Base-by-base conservation (phyloP, 305 asterid genomes). In the Lippia alba region DNA sequence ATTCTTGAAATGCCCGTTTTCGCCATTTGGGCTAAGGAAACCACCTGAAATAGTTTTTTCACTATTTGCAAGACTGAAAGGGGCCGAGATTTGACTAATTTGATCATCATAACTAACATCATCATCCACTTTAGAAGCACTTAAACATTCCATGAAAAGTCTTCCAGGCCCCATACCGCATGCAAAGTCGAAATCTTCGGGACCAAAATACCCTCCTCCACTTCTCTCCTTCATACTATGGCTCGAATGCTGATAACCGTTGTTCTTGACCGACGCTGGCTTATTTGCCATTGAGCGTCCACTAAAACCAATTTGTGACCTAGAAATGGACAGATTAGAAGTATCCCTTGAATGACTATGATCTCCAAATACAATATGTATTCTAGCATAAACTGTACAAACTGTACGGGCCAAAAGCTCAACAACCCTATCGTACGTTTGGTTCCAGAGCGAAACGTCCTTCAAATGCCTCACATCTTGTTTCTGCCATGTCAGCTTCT, bases 381-480 rank as follows among this genome's bases (percentile, higher is more conserved):
- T 76, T 19, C 96, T 82, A 0, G 96, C 87, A 58, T 85, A 89
- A 15, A 95, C 73, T 0, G 98, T 92, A 64, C 96, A 90, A 2
- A 89, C 85, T 0, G 94, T 90, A 76, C 97, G 85, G 0, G 90
- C 96, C 78, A 95, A 74, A 39, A 90, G 73, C 77, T 92, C 99
- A 7, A 89, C 89, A 16, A 84, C 86, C 83, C 89, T 92, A 77
- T 95, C 96, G 53, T 83, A 86, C 4, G 92, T 85, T 77, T 80
- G 91, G 76, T 90, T 92, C 99, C 99, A 92, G 1, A 95, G 78
- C 0, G 99, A 95, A 58, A 84, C 85, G 33, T 92, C 88, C 77
- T 90, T 89, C 87, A 92, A 84, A 82, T 89, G 97, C 73, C 78
- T 87, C 64, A 95, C 96, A 67, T 90, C 94, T 66, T 95, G 96